These are phyloP conservation scores for Leccinellum luteum DNA, from an alignment of 768 basidiomycete species.

Conservation along the genomic window DNA sequence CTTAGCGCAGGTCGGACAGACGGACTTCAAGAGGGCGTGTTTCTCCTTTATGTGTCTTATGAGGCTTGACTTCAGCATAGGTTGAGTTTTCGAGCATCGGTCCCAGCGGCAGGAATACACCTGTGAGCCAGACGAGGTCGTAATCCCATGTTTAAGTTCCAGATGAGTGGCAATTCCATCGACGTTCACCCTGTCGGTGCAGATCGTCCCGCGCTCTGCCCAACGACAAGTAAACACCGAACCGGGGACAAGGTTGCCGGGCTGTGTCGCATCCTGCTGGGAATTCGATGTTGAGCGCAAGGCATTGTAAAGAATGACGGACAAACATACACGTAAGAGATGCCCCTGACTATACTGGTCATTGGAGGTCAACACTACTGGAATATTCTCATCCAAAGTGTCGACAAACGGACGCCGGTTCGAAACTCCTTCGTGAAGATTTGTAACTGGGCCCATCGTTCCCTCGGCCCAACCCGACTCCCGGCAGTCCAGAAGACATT, in stretches of 20 bases:
- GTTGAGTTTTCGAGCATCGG: background rate
- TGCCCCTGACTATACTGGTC: too few relatives aligned
- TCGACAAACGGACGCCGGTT: background rate
- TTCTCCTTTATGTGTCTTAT: slow-evolving; percentile 2
- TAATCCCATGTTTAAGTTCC: background rate
- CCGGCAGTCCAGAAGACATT: too few relatives aligned
- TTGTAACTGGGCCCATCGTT: too few relatives aligned
- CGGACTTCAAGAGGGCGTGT: background rate
- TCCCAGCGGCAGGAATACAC: background rate
- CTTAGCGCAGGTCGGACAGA: slow-evolving; percentile 2
- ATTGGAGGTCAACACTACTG: background rate
- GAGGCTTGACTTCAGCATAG: slow-evolving; percentile 6
- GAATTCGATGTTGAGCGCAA: background rate
- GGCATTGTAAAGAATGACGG: background rate
- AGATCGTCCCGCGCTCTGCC: background rate
- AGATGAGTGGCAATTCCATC: background rate
- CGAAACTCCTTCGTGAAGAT: background rate
- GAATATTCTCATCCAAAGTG: background rate
- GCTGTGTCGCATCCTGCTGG: slow-evolving; percentile 3
- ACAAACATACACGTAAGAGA: background rate
- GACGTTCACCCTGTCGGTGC: slow-evolving; percentile 1
- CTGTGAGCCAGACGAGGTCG: background rate
- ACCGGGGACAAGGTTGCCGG: background rate
- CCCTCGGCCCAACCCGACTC: too few relatives aligned
- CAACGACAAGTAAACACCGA: slow-evolving; percentile 2